Conservation (phyloP, 768 basidiomycete genomes). For the Fistulinella prunicolor region DNA sequence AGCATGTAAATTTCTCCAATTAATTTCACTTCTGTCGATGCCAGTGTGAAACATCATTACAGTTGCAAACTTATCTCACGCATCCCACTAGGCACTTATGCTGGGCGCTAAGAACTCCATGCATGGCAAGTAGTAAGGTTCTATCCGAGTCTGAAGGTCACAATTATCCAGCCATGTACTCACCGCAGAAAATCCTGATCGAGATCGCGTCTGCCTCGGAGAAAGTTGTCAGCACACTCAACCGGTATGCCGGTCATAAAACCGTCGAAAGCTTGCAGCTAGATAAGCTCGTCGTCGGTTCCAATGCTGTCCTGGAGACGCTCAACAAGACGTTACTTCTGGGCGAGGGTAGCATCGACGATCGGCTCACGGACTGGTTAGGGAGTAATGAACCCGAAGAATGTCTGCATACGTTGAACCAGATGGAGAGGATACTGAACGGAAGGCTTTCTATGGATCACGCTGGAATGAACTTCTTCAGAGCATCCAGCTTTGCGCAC, state of each 20-base stretch:
- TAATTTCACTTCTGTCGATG: no score
- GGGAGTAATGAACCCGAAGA: not conserved
- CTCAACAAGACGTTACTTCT: not conserved
- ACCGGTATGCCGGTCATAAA: not conserved
- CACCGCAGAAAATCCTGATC: not conserved
- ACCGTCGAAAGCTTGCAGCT: not conserved
- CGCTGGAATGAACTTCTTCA: not conserved
- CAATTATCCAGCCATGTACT: no score
- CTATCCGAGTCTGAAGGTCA: no score
- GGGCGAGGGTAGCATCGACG: not conserved
- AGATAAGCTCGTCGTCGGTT: constrained; percentile 5
- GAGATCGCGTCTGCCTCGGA: not conserved
- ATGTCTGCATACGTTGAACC: constrained; percentile 6
- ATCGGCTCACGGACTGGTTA: constrained; percentile 12
- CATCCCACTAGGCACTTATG: no score
- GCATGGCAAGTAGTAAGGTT: no score
- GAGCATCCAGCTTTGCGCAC: not conserved
- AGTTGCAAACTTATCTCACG: no score
- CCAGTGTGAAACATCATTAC: no score
- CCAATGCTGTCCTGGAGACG: constrained; percentile 4
- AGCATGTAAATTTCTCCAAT: not conserved
- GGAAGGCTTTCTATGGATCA: not conserved
- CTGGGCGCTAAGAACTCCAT: no score
- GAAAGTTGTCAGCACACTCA: not conserved
- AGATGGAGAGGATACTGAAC: constrained; percentile 6